Evolutionary conservation across 2,329 filamentous ascomycete species (phyloP).

Genomic region (Fusarium tricinctum): DNA sequence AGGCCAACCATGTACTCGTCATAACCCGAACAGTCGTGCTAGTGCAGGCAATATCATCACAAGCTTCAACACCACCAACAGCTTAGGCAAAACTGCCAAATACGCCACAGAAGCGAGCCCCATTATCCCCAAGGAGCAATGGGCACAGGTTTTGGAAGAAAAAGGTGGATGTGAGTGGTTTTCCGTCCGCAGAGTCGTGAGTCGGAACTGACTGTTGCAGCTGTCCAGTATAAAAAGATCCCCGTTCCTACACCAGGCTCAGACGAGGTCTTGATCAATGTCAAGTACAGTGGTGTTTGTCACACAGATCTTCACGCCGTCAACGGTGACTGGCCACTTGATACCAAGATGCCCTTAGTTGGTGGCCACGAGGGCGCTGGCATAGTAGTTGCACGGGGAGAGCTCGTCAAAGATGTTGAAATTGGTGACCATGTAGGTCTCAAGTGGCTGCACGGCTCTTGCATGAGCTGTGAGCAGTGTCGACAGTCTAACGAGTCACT

Average conservation of each 20-base stretch:
- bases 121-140: conserved; percentile 81
- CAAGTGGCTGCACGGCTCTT: conserved; percentile 91
- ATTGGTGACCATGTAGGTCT: conserved; percentile 87
- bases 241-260: conserved; percentile 82
- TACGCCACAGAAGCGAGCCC: conserved; percentile 42
- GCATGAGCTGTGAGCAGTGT: conserved; percentile 84
- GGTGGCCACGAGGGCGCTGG: conserved; percentile 84
- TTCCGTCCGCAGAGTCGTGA: rapidly evolving
- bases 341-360: conserved; percentile 82
- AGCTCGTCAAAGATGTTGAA: conserved; percentile 80
- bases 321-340: conserved; percentile 87
- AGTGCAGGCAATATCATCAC: conserved; percentile 25
- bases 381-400: conserved; percentile 81
- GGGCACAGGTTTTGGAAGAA: conserved; percentile 88
- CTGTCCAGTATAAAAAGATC: conserved; percentile 79
- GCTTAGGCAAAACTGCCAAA: conserved; percentile 29
- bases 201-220: conserved; percentile 52
- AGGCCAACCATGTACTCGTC: conserved; percentile 35
- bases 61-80: conserved; percentile 23
- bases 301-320: conserved; percentile 83
- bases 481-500: conserved; percentile 83
- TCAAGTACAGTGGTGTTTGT: conserved; percentile 90
- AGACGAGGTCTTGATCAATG: conserved; percentile 88
- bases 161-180: conserved; percentile 70
- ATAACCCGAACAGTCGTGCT: conserved; percentile 24